Conservation (phyloP, 1,284 basidiomycete species). For the Wallemia hederae region DNA sequence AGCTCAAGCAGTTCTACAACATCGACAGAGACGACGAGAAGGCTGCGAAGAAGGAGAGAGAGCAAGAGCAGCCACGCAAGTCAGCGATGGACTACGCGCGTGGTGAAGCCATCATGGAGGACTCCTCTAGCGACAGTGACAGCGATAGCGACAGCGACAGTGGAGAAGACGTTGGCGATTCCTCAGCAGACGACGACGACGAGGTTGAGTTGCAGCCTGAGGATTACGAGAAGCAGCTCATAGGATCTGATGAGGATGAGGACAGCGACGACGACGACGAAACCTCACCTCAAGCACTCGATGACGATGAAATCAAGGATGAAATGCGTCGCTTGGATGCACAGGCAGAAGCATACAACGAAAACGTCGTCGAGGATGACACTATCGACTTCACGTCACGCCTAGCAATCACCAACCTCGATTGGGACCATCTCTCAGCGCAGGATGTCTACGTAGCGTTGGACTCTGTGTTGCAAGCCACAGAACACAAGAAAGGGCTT, state of each 20-base stretch:
- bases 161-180: neutral
- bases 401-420: conserved; percentile 4
- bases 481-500: conserved; percentile 5
- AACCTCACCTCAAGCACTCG: conserved; percentile 1
- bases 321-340: conserved; percentile 8
- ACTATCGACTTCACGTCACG: neutral
- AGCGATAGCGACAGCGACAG: neutral
- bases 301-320: conserved; percentile 10
- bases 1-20: neutral
- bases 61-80: neutral
- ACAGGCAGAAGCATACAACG: conserved; percentile 7
- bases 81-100: neutral
- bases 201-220: conserved; percentile 1
- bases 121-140: neutral
- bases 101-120: neutral
- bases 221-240: conserved; percentile 1
- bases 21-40: neutral
- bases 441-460: conserved; percentile 7
- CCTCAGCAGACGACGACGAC: neutral
- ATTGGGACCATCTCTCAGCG: conserved; percentile 7
- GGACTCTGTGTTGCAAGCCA: conserved; percentile 4
- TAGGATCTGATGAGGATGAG: conserved; percentile 6
- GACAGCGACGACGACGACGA: conserved; percentile 4
- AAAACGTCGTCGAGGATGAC: neutral
- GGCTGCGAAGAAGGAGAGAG: neutral